Percentiles rank a stretch among this genome's conserved stretches.
phyloP scores from a whole-genome alignment of 345 rosid genomes.

The Leavenworthia alabamica region DNA sequence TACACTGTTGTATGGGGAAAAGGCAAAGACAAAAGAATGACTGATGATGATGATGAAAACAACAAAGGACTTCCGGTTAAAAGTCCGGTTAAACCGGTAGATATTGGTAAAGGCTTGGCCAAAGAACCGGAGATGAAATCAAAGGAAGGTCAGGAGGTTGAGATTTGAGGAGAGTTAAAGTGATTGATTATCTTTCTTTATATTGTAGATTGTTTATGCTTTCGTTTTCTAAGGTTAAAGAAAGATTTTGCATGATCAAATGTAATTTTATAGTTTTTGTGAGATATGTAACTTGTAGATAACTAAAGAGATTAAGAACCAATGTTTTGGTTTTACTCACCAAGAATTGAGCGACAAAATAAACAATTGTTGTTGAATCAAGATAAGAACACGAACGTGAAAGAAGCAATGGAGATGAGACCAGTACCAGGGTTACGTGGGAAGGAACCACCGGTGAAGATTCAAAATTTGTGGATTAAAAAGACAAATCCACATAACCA shows the following conservation, averaged over 20 bases:
- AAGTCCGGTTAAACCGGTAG: conserved; percentile 16
- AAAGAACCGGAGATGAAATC: conserved; percentile 10
- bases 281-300: conserved; percentile 10
- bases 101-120: conserved; percentile 13
- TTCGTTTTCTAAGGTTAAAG: conserved; percentile 5
- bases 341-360: conserved; percentile 2
- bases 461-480: no score
- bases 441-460: conserved; percentile 47
- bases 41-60: conserved; percentile 13
- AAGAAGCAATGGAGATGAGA: conserved; percentile 14
- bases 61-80: conserved; percentile 46
- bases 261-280: conserved; percentile 21
- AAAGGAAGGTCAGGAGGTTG: conserved; percentile 10
- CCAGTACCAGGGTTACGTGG: no score
- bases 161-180: conserved; percentile 6
- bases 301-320: background rate
- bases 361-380: conserved; percentile 18
- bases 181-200: background rate
- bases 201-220: conserved; percentile 5
- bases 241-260: conserved; percentile 21
- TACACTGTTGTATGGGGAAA: conserved; percentile 92
- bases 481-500: no score
- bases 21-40: conserved; percentile 51
- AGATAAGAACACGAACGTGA: background rate
- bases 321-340: conserved; percentile 17